Evolutionary conservation across 1,284 basidiomycete genomes (phyloP).

Genomic region (Chalciporus sp.): DNA sequence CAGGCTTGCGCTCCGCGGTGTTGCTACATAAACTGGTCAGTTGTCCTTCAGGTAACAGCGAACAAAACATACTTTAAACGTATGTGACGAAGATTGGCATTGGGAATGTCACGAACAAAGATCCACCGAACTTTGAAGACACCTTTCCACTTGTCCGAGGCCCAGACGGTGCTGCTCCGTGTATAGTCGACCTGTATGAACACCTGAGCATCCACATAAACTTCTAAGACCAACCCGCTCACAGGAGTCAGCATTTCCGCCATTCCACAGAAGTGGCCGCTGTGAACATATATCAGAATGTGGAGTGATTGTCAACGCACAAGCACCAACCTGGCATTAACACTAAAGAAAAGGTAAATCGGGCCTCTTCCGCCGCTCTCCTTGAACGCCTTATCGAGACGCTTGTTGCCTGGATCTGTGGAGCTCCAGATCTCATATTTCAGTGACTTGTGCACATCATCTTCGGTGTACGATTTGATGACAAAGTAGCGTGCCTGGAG

Average conservation of each 20-base stretch:
- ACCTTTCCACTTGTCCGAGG: slow-evolving; percentile 98
- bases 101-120: slow-evolving; percentile 93
- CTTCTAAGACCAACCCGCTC: slow-evolving; percentile 20
- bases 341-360: slow-evolving; percentile 95
- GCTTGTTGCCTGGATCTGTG: slow-evolving; percentile 93
- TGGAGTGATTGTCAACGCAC: not conserved
- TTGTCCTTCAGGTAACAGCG: slow-evolving; percentile 7
- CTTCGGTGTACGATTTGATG: slow-evolving; percentile 97
- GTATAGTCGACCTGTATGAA: slow-evolving; percentile 72
- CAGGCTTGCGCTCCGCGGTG: slow-evolving; percentile 94
- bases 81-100: slow-evolving; percentile 82
- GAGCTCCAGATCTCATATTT: slow-evolving; percentile 98
- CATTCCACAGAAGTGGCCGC: slow-evolving; percentile 96
- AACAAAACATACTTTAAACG: slow-evolving; percentile 65
- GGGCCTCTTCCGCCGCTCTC: slow-evolving; percentile 85
- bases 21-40: slow-evolving; percentile 59
- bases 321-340: slow-evolving; percentile 75
- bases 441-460: slow-evolving; percentile 95
- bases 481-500: slow-evolving; percentile 88
- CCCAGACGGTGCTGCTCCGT: slow-evolving; percentile 91
- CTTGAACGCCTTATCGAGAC: slow-evolving; percentile 93
- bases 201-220: slow-evolving; percentile 1
- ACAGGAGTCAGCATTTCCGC: slow-evolving; percentile 93
- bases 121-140: slow-evolving; percentile 96
- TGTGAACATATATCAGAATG: slow-evolving; percentile 33